Conservation (phyloP, 2,329 filamentous ascomycete species). For the Aspergillus terreus region DNA sequence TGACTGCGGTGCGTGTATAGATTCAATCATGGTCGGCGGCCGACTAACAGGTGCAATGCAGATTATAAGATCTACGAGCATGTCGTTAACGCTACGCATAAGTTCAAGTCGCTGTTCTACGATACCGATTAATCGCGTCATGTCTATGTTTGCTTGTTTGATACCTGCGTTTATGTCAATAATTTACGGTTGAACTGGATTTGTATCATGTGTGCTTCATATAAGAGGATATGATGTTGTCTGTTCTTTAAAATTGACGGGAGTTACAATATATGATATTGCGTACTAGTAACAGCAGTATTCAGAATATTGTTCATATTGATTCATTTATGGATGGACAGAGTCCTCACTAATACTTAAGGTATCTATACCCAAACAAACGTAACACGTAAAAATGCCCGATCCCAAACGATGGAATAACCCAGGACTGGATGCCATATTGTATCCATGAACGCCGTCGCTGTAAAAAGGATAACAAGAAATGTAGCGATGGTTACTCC, state of each 20-base stretch:
- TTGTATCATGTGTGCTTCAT: too few species aligned
- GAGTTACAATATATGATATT: too few species aligned
- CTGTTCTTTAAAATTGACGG: too few species aligned
- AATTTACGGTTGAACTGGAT: not conserved
- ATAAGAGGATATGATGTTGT: too few species aligned
- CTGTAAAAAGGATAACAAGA: slow-evolving; percentile 8
- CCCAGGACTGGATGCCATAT: not conserved
- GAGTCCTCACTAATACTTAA: too few species aligned
- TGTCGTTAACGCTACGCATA: slow-evolving; percentile 82
- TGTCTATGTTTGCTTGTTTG: not conserved
- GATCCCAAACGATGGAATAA: slow-evolving; percentile 11
- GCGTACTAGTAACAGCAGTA: too few species aligned
- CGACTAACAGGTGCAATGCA: slow-evolving; percentile 31
- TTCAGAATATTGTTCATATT: too few species aligned
- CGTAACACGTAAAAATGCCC: not conserved
- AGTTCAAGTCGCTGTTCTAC: slow-evolving; percentile 77
- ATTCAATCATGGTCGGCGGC: not conserved
- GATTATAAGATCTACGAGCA: slow-evolving; percentile 73
- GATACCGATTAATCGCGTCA: slow-evolving; percentile 29
- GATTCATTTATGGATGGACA: too few species aligned
- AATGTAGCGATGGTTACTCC: slow-evolving; percentile 2
- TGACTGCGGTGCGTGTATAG: slow-evolving; percentile 34
- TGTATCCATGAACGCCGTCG: slow-evolving; percentile 14
- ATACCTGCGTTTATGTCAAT: not conserved
- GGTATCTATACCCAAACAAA: too few species aligned